These are phyloP conservation scores for Cinnamomum micranthum DNA, from an alignment of 164 flowering plant species.

Conservation along the genomic window DNA sequence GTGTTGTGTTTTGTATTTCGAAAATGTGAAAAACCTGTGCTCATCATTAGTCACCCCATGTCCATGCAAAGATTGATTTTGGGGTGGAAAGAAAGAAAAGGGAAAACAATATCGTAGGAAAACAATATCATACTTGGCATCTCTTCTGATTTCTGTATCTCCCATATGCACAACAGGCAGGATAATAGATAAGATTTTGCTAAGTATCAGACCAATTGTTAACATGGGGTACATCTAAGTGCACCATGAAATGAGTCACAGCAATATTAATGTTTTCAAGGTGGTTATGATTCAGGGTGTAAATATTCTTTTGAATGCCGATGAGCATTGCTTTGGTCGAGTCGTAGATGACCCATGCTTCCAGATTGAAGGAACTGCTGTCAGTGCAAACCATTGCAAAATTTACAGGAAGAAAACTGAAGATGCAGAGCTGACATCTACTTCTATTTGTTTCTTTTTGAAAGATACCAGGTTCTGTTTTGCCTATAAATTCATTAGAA, in stretches of 20 bases:
- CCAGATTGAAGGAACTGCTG: conserved; percentile 59
- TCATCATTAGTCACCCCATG: too few relatives aligned
- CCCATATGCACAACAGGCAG: too few relatives aligned
- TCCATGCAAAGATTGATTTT: too few relatives aligned
- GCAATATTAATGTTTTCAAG: background rate
- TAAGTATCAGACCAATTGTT: background rate
- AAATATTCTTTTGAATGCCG: conserved; percentile 61
- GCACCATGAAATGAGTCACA: background rate
- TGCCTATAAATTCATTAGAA: background rate
- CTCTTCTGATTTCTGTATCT: too few relatives aligned
- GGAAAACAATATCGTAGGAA: too few relatives aligned
- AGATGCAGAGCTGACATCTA: conserved; percentile 29
- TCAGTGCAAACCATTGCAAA: conserved; percentile 78
- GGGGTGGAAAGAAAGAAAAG: too few relatives aligned
- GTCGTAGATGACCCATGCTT: conserved; percentile 48
- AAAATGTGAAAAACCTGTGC: too few relatives aligned
- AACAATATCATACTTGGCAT: too few relatives aligned
- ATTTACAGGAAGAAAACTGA: conserved; percentile 47
- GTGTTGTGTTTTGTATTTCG: too few relatives aligned
- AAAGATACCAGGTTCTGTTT: conserved; percentile 75
- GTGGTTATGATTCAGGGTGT: conserved; percentile 53
- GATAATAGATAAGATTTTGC: too few relatives aligned
- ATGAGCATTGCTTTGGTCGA: conserved; percentile 79
- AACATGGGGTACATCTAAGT: background rate
- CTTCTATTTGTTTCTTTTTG: conserved; percentile 38